phyloP scores from a whole-genome alignment of 805 yeast species.

The Metschnikowia drakensbergensis region DNA sequence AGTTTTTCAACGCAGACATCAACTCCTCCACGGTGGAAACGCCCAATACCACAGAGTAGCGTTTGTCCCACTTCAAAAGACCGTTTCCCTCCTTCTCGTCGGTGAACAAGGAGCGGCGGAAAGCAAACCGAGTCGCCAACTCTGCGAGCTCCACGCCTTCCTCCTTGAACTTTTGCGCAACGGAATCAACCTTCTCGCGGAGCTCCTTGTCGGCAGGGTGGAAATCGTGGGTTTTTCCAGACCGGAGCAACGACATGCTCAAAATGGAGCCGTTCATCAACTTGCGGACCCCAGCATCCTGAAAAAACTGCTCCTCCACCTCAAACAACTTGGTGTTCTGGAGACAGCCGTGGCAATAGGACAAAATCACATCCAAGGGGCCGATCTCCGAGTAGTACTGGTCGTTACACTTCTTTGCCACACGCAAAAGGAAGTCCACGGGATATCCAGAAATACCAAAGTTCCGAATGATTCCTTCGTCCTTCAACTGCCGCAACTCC shows the following conservation, averaged over 20 bases:
- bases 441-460: constrained; percentile 91
- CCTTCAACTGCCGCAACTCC: constrained; percentile 56
- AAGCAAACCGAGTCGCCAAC: constrained; percentile 73
- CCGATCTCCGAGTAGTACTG: constrained; percentile 45
- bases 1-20: constrained; percentile 55
- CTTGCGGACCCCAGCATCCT: constrained; percentile 51
- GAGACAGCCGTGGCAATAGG: constrained; percentile 77
- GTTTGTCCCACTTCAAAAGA: constrained; percentile 22
- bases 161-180: constrained; percentile 37
- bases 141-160: constrained; percentile 66
- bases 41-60: constrained; percentile 70
- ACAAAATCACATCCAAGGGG: constrained; percentile 67
- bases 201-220: constrained; percentile 74
- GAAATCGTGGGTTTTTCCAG: constrained; percentile 62
- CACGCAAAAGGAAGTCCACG: constrained; percentile 55
- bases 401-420: constrained; percentile 39
- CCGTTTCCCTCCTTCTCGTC: constrained; percentile 5
- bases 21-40: constrained; percentile 64
- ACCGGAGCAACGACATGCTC: constrained; percentile 79
- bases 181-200: constrained; percentile 46
- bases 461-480: constrained; percentile 56
- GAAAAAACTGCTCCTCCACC: constrained; percentile 46
- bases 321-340: constrained; percentile 61
- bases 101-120: constrained; percentile 36
- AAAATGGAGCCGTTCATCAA: constrained; percentile 82